These are phyloP conservation scores for Bipolaris gigantea DNA, from an alignment of 2,329 filamentous ascomycete genomes.

Conservation along the genomic window DNA sequence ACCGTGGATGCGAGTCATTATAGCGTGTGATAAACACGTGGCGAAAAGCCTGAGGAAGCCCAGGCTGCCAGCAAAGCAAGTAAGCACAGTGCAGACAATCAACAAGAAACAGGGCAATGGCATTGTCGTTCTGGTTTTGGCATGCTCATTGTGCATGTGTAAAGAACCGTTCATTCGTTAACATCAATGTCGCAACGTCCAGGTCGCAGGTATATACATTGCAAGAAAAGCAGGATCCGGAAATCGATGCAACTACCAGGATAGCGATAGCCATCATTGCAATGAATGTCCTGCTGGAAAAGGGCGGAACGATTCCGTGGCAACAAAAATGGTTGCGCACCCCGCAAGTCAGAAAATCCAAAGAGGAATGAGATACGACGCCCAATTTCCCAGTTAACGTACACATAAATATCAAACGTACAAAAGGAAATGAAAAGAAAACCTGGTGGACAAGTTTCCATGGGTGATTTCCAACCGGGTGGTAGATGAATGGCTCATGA, in stretches of 20 bases:
- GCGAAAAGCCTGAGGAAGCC: not conserved
- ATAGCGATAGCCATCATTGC: conserved; percentile 10
- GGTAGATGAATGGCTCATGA: conserved; percentile 17
- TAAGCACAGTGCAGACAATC: not conserved
- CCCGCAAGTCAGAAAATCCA: conserved; percentile 9
- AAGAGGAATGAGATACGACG: conserved; percentile 14
- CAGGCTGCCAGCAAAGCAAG: not conserved
- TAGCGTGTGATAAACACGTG: not conserved
- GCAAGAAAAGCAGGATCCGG: conserved; percentile 22
- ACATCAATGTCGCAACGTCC: conserved; percentile 26
- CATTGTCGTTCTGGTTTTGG: conserved; percentile 3
- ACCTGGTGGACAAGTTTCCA: conserved; percentile 17
- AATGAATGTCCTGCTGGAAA: conserved; percentile 8
- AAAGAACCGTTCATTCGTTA: conserved; percentile 40
- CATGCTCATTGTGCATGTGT: conserved; percentile 33
- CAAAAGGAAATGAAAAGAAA: conserved; percentile 18
- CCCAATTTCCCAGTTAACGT: conserved; percentile 20
- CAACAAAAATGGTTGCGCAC: conserved; percentile 12
- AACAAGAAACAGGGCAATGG: not conserved
- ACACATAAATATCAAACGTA: conserved; percentile 21
- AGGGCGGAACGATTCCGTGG: conserved; percentile 6
- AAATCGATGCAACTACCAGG: conserved; percentile 8
- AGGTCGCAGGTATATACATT: conserved; percentile 41
- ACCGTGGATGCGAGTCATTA: not conserved
- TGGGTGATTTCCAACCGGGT: conserved; percentile 13